Conservation (phyloP, 768 basidiomycete genomes). For the Lactarius hengduanensis region DNA sequence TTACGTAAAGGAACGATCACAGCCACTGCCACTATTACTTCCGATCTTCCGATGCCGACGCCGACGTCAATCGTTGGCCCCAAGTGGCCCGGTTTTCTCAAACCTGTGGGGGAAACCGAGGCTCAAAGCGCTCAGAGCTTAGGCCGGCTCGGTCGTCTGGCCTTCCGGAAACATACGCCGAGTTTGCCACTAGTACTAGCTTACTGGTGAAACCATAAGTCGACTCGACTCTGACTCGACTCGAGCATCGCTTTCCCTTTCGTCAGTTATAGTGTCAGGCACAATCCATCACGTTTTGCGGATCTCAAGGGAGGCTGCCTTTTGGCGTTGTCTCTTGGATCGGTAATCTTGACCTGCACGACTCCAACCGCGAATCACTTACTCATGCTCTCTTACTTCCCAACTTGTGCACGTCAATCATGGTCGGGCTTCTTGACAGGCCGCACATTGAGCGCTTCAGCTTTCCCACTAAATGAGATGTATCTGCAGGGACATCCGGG, state of each 20-base stretch:
- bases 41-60: not conserved
- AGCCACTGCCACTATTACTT: not conserved
- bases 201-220: not conserved
- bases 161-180: not conserved
- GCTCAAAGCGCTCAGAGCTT: not conserved
- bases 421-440: constrained; percentile 10
- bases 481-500: constrained; percentile 4
- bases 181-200: not conserved
- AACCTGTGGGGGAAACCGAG: not conserved
- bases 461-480: constrained; percentile 1
- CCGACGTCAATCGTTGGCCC: not conserved
- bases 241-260: not conserved
- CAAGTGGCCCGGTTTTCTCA: not conserved
- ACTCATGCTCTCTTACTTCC: constrained; percentile 7
- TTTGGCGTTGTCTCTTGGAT: not conserved
- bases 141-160: not conserved
- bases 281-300: not conserved
- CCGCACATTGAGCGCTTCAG: not conserved
- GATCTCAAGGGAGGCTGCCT: not conserved
- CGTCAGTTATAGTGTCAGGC: not conserved
- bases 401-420: constrained; percentile 17
- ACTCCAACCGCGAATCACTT: constrained; percentile 6
- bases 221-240: not conserved
- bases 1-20: not conserved
- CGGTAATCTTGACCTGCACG: not conserved